These are phyloP conservation scores for Discostella stelligera DNA, from an alignment of 352 stramenopile species.

Conservation along the genomic window DNA sequence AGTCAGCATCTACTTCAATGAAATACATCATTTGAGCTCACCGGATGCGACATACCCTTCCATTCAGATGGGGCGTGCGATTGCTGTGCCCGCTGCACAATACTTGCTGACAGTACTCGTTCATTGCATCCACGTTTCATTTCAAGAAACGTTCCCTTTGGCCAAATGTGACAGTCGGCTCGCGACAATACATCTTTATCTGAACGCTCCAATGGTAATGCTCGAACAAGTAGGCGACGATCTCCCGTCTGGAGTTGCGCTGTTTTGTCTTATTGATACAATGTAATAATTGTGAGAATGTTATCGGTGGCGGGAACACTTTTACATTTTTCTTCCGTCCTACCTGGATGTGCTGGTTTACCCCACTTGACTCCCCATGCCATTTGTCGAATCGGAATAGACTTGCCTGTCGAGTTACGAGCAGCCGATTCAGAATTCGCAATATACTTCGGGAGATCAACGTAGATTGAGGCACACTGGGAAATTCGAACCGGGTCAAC, in stretches of 20 bases:
- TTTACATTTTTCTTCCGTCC: background rate
- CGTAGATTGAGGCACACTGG: conserved; percentile 27
- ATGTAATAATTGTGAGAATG: background rate
- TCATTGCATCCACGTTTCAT: conserved; percentile 19
- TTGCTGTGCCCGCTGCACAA: conserved; percentile 67
- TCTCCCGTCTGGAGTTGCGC: conserved; percentile 42
- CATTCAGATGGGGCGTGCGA: conserved; percentile 43
- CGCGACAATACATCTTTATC: conserved; percentile 46
- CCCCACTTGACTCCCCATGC: conserved; percentile 49
- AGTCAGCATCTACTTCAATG: too few species aligned
- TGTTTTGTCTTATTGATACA: conserved; percentile 2
- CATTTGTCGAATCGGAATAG: background rate
- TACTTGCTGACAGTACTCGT: conserved; percentile 7
- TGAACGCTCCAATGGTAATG: conserved; percentile 49
- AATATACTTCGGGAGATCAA: conserved; percentile 31
- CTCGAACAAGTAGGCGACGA: conserved; percentile 52
- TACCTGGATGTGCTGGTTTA: conserved; percentile 8
- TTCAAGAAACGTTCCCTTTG: conserved; percentile 69
- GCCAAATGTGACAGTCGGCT: conserved; percentile 74
- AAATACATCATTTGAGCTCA: background rate
- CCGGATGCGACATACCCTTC: conserved; percentile 20
- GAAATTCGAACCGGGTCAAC: background rate
- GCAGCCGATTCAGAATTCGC: conserved; percentile 15
- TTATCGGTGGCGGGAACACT: background rate
- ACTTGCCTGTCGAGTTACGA: conserved; percentile 15